A percentile compares a stretch with the other conserved stretches of the same genome.
These are phyloP conservation scores for Cercospora sojina DNA, from an alignment of 2,329 filamentous ascomycete species.

Conservation along the genomic window DNA sequence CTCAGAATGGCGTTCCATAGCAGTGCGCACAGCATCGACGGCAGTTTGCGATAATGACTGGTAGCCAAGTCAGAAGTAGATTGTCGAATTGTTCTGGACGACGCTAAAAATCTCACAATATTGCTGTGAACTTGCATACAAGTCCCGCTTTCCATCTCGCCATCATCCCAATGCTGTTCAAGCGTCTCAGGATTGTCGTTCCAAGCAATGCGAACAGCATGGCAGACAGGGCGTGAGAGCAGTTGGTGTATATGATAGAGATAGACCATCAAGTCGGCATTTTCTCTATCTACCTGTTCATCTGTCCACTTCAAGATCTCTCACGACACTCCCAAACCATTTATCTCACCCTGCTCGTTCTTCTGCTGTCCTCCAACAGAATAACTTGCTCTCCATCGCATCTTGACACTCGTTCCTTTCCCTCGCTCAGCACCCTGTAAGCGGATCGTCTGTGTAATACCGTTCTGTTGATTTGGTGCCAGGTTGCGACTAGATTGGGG, in stretches of 20 bases:
- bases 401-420: constrained; percentile 77
- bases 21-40: not conserved
- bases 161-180: not conserved
- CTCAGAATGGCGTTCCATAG: not conserved
- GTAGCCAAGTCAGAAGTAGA: not conserved
- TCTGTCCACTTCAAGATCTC: not conserved
- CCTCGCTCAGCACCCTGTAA: constrained; percentile 71
- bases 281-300: not conserved
- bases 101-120: not conserved
- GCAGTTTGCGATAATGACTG: not conserved
- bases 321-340: constrained; percentile 66
- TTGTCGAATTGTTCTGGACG: not conserved
- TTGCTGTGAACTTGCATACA: not conserved
- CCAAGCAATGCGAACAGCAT: not conserved
- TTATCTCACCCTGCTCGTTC: constrained; percentile 82
- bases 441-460: constrained; percentile 78
- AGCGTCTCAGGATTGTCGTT: not conserved
- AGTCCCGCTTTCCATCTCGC: not conserved
- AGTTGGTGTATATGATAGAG: not conserved
- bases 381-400: constrained; percentile 87
- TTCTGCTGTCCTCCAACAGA: constrained; percentile 61
- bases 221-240: not conserved
- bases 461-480: constrained; percentile 67
- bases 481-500: constrained; percentile 81
- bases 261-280: not conserved